Conservation (phyloP, 73 alveolate genomes). For the Tetrahymena borealis region DNA sequence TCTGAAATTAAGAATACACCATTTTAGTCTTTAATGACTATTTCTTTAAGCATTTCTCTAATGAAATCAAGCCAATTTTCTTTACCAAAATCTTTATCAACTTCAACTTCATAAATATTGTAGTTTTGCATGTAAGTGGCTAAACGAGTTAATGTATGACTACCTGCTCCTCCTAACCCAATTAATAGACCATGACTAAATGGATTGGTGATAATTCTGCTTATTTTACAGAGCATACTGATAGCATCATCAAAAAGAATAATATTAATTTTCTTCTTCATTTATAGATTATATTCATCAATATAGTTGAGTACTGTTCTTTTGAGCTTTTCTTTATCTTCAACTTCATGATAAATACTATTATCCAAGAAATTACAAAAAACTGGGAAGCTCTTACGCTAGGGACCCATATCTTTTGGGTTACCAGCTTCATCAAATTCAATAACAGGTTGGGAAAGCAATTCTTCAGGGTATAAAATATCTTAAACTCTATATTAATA, state of each 20-base stretch:
- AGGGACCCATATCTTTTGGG: neutral
- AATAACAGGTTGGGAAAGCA: neutral
- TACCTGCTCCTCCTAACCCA: slow-evolving; percentile 85
- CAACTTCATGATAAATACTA: slow-evolving; percentile 21
- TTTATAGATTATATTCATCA: slow-evolving; percentile 15
- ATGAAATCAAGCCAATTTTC: slow-evolving; percentile 81
- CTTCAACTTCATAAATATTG: slow-evolving; percentile 71
- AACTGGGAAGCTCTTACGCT: slow-evolving; percentile 3
- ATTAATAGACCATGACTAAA: slow-evolving; percentile 78
- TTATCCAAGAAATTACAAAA: slow-evolving; percentile 16
- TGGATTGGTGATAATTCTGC: slow-evolving; percentile 76
- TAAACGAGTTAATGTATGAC: slow-evolving; percentile 45
- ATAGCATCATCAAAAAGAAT: slow-evolving; percentile 81
- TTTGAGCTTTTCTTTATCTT: neutral
- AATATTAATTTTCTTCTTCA: slow-evolving; percentile 69
- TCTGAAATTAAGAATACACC: slow-evolving; percentile 74
- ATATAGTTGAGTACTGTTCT: neutral
- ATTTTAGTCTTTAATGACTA: slow-evolving; percentile 74
- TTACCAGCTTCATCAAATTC: neutral
- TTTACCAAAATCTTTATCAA: slow-evolving; percentile 71
- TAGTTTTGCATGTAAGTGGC: slow-evolving; percentile 83
- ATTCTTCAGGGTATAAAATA: neutral
- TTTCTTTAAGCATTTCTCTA: slow-evolving; percentile 62
- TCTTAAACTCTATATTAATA: neutral
- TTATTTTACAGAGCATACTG: slow-evolving; percentile 70